A percentile compares a stretch with the other conserved stretches of the same genome.
phyloP scores from a whole-genome alignment of 495 filamentous ascomycete species.

The Bombardia bombarda region DNA sequence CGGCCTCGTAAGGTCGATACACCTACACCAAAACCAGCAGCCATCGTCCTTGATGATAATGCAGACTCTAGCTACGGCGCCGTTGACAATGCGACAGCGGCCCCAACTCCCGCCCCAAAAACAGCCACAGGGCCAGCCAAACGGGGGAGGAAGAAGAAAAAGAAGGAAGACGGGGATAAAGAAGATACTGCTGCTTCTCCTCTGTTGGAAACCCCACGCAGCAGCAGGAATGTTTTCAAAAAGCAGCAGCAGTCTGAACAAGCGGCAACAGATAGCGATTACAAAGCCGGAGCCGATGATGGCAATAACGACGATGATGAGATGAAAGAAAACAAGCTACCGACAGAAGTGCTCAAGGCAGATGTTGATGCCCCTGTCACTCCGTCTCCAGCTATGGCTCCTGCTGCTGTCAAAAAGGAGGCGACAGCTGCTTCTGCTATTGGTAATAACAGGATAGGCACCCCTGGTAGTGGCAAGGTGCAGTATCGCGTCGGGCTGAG shows the following conservation, averaged over 20 bases:
- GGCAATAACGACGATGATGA: neutral
- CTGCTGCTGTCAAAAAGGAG: neutral
- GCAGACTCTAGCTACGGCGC: neutral
- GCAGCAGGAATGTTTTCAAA: too few species aligned
- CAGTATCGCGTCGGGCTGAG: neutral
- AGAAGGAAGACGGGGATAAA: neutral
- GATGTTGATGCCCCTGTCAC: neutral
- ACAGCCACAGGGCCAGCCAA: neutral
- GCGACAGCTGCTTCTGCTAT: too few species aligned
- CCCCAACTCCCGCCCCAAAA: neutral
- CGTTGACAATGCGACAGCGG: neutral
- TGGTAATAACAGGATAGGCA: too few species aligned
- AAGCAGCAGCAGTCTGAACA: too few species aligned
- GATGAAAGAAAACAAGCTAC: neutral
- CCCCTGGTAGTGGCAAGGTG: neutral
- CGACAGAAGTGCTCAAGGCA: neutral
- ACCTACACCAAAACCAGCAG: too few species aligned
- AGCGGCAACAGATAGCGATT: neutral
- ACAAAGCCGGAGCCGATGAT: too few species aligned
- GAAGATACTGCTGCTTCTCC: neutral
- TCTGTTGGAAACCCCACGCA: neutral
- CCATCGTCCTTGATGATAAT: too few species aligned
- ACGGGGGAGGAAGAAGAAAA: neutral
- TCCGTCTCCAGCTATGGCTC: neutral
- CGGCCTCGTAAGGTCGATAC: neutral